Base-by-base conservation (phyloP, 2,329 filamentous ascomycete genomes). In the Helotiales sp. region DNA sequence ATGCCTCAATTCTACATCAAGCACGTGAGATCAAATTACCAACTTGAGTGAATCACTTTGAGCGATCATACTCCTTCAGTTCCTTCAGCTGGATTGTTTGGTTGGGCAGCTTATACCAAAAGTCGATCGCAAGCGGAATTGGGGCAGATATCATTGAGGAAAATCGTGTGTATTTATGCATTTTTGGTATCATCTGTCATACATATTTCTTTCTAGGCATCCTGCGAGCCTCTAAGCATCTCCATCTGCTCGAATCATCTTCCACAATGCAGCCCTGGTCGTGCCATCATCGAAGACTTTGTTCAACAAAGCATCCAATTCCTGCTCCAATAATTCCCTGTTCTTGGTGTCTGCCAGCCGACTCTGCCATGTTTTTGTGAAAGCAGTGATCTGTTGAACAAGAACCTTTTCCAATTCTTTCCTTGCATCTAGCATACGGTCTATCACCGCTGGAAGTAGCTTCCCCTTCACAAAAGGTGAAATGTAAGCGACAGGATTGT, bases 371-470 rank as follows among this genome's bases (percentile, higher is more conserved):
- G 82, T 76, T 68, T 81, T 81, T 15, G 85, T 86, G 59, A 88
- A 87, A 1, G 78, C 79, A 38, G 82, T 84, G 54, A 88, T 88
- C 49, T 80, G 82, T 69, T 85, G 81, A 52, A 85, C 76, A 25
- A 88, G 72, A 59, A 86, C 71, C 64, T 85, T 84, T 62, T 88
- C 85, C 54, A 88, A 71, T 69, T 86, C 84, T 71, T 87, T 85
- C 61, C 81, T 82, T 66, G 85, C 85, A 64, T 87, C 84, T 57
- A 86, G 72, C 10, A 70, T 38, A 29, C 67, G 69, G 54, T 76
- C 77, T 1, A 78, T 75, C 9, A 70, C 70, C 30, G 67, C 68
- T 10, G 69, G 72, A 31, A 66, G 62, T 17, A 77, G 30, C 64
- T 69, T 49, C 57, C 71, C 61, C 71, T 71, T 56, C 67, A 74